These are phyloP conservation scores for Candida maesae DNA, from an alignment of 805 yeast genomes.

Conservation along the genomic window DNA sequence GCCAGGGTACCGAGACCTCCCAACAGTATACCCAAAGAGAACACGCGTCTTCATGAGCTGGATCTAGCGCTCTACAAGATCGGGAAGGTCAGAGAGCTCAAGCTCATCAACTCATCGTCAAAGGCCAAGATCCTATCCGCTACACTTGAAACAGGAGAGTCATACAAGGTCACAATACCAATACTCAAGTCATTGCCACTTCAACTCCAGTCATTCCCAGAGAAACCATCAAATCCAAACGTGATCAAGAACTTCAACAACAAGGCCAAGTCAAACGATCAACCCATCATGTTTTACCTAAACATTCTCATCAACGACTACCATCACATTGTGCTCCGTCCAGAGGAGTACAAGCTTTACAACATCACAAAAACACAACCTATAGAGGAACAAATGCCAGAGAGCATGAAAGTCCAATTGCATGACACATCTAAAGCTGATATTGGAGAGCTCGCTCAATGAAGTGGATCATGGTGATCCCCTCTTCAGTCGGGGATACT, in stretches of 20 bases:
- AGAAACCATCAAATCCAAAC: conserved; percentile 8
- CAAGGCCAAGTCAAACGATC: conserved; percentile 14
- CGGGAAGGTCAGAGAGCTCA: conserved; percentile 11
- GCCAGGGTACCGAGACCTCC: background rate
- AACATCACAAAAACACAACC: conserved; percentile 13
- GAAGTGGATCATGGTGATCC: too few species aligned
- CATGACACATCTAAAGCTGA: too few species aligned
- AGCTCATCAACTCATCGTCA: conserved; percentile 19
- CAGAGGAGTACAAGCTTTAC: conserved; percentile 19
- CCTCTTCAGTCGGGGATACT: too few species aligned
- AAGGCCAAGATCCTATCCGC: conserved; percentile 19
- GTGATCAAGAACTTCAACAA: conserved; percentile 25
- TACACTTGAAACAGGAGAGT: conserved; percentile 11
- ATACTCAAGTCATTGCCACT: conserved; percentile 10
- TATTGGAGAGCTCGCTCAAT: too few species aligned
- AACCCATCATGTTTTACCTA: conserved; percentile 17
- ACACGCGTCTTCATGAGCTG: conserved; percentile 16
- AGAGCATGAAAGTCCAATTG: background rate
- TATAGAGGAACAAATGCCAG: background rate
- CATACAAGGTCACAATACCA: conserved; percentile 21
- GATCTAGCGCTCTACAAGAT: conserved; percentile 11
- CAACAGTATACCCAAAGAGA: conserved; percentile 4
- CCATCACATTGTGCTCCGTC: conserved; percentile 13
- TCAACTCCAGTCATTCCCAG: conserved; percentile 14
- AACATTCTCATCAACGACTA: conserved; percentile 22